Percentiles rank a stretch among this genome's conserved stretches.
These are phyloP conservation scores for Gossypium laxum DNA, from an alignment of 441 rosid species.

Conservation along the genomic window DNA sequence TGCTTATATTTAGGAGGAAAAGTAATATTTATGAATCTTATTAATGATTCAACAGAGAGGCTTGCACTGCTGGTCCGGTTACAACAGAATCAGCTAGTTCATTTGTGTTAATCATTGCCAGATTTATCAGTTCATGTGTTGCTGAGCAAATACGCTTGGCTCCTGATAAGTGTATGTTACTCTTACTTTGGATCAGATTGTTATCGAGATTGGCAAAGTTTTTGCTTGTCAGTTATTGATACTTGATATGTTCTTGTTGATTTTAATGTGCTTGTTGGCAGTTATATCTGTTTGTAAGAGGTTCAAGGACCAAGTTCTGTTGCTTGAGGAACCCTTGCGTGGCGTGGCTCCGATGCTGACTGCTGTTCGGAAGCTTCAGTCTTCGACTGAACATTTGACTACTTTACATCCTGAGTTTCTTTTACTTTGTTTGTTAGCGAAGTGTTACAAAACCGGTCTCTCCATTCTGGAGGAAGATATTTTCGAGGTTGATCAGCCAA, in stretches of 20 bases:
- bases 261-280: constrained; percentile 27
- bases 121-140: constrained; percentile 55
- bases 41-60: constrained; percentile 50
- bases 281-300: constrained; percentile 70
- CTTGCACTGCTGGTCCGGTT: constrained; percentile 40
- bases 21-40: background rate
- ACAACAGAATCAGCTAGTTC: constrained; percentile 43
- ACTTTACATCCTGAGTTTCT: constrained; percentile 81
- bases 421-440: constrained; percentile 64
- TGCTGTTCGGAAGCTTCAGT: constrained; percentile 62
- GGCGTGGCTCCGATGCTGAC: constrained; percentile 64
- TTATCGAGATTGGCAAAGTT: background rate
- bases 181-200: constrained; percentile 9
- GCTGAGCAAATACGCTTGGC: constrained; percentile 64
- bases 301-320: constrained; percentile 61
- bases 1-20: constrained; percentile 13
- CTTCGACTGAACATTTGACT: constrained; percentile 65
- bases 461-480: constrained; percentile 75
- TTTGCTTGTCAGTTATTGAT: background rate
- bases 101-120: constrained; percentile 33
- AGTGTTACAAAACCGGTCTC: constrained; percentile 64
- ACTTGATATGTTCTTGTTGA: constrained; percentile 1
- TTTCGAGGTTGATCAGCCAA: constrained; percentile 80
- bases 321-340: constrained; percentile 51
- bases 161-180: constrained; percentile 52